Evolutionary conservation across 192 early-diverging fungal species (phyloP), one percentile per base, ranked within the genome.

Genomic region (Coemansia sp.): DNA sequence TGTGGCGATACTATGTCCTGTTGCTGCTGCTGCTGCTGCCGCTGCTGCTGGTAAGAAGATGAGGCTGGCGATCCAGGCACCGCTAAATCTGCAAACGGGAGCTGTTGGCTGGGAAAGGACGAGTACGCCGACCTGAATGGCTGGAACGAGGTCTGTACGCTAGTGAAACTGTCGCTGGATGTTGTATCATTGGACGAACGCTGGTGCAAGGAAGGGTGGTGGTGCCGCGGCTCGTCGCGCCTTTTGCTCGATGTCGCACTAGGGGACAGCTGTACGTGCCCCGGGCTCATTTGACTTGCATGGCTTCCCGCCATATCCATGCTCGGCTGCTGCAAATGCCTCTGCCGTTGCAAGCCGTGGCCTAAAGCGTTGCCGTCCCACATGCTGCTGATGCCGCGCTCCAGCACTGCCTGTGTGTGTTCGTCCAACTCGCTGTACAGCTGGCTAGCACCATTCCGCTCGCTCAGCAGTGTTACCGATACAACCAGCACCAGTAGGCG

Each of bases 401-500:
- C 62, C 34, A 76, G 26, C 30, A 22, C 36, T 1, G 25, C 37
- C 38, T 68, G 55, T 19, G 53, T 49, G 2, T 5, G 36, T 2
- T 36, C 45, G 14, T 76, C 72, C 26, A 76, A 33, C 0, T 8
- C 21, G 19, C 65, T 62, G 14, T 65, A 76, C 29, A 64, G 21
- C 0, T 38, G 22, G 14, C 54, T 58, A 3, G 72, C 65, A 23
- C 52, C 45, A 43, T 76, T 76, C 17, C 45, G 46, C 22, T 76
- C 65, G 51, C 72, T 68, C 26, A 76, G 49, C 50, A 76, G 19
- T 8, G 72, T 68, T 8, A 51, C 65, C 13, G 72, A 50, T 9
- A 76, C 72, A 8, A 68, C 72, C 14, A 76, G 49, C 8, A 65
- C 50, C 3, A 68, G 13, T 11, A 76, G 45, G 35, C 72, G 56